Base-by-base conservation (phyloP, 2,329 filamentous ascomycete genomes). In the Colletotrichum cuscutae region DNA sequence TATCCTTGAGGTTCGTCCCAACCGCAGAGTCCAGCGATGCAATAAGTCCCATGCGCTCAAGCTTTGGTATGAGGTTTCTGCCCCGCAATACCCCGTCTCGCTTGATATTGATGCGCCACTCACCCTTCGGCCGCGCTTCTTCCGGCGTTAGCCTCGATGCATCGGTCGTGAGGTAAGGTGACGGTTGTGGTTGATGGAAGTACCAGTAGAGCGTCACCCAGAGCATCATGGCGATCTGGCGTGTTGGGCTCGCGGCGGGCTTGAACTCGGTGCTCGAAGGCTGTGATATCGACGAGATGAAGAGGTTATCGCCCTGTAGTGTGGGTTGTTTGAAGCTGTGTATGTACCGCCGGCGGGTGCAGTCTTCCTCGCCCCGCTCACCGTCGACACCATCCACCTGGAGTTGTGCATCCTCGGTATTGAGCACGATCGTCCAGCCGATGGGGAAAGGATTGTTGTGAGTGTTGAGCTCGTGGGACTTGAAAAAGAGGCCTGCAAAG, bases 121-220 rank as follows among this genome's bases (percentile, higher is more conserved):
- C 94, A 37, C 93, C 95, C 75, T 90, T 91, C 2, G 96, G 96
- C 75, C 90, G 92, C 5, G 94, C 96, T 5, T 83, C 81, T 22
- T 89, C 84, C 0, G 93, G 93, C 0, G 95, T 96, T 70, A 87
- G 81, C 75, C 87, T 89, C 1, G 92, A 93, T 0, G 89, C 86
- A 5, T 90, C 85, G 7, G 90, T 94, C 22, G 87, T 86, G 42
- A 97, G 79, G 62, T 90, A 88, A 0, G 89, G 86, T 26, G 88
- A 86, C 0, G 96, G 96, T 77, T 92, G 89, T 1, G 91, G 89
- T 81, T 97, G 94, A 83, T 98, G 95, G 78, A 98, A 98, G 85
- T 98, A 98, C 96, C 96, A 98, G 86, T 95, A 98, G 54, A 98
- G 86, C 1, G 95, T 95, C 42, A 95, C 91, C 94, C 95, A 98